Evolutionary conservation across 305 asterid genomes (phyloP), one percentile per base, ranked within the genome.

Genomic region (Petunia hybrid): DNA sequence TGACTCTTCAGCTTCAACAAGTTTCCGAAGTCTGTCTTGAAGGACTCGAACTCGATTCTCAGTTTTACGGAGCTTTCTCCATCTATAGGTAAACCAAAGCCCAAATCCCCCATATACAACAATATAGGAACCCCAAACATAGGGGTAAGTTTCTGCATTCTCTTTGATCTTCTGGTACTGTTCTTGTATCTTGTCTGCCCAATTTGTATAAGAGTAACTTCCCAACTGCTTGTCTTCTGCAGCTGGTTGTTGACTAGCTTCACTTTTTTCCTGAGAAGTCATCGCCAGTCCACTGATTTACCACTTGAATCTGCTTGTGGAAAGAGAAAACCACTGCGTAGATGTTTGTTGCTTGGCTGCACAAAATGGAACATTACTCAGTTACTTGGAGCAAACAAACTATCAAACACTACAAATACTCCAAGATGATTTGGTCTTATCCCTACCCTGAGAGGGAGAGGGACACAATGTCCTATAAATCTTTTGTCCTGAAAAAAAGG

Each of bases 41-140:
- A 92, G 93, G 64, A 67, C 85, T 61, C 91, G 91, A 63, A 92
- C 95, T 78, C 94, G 88, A 79, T 87, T 89, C 82, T 91, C 97
- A 57, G 97, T 89, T 76, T 43, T 86, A 14, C 97, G 89, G 40
- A 92, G 97, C 87, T 79, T 90, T 86, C 92, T 88, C 92, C 92
- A 91, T 85, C 93, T 88, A 83, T 92, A 92, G 38, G 93, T 78
- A 73, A 90, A 78, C 95, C 95, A 91, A 31, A 91, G 83, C 10
- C 92, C 93, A 67, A 91, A 83, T 60, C 91, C 92, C 35, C 97
- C 95, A 35, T 91, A 91, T 0, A 89, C 94, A 76, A 91, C 83
- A 35, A 86, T 83, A 57, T 91, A 92, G 3, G 95, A 92, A 62
- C 92, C 93, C 95, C 97, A 92, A 14, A 92, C 97, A 53, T 89